Evolutionary conservation across 1,284 basidiomycete genomes (phyloP).

Genomic region (Erythrobasidium hasegawianum): DNA sequence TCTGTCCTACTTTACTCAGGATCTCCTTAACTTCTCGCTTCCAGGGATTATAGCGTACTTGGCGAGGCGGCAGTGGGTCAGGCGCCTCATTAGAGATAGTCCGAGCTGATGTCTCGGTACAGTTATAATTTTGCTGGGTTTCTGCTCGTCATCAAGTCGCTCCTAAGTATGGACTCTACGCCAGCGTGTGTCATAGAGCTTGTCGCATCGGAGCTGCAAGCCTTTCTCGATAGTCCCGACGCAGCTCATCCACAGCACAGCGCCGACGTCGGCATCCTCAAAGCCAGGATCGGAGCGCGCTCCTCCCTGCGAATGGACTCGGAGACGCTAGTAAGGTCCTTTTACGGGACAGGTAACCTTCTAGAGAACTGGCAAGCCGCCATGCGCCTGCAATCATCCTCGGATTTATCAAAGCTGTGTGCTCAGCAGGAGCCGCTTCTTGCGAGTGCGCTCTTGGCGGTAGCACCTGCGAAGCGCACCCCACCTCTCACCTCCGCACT

Average conservation of each 20-base stretch:
- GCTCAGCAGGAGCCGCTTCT: background rate
- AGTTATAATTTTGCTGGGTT: background rate
- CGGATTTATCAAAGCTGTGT: background rate
- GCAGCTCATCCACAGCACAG: background rate
- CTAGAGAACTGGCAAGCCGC: background rate
- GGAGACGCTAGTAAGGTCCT: background rate
- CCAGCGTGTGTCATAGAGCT: background rate
- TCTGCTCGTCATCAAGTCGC: background rate
- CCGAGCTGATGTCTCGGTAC: background rate
- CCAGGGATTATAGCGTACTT: constrained; percentile 51
- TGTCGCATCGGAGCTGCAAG: background rate
- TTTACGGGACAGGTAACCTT: background rate
- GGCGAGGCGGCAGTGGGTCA: background rate
- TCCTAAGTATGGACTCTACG: background rate
- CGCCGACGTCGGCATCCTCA: background rate
- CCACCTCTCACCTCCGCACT: too few relatives aligned
- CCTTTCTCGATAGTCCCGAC: background rate
- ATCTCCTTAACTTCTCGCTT: constrained; percentile 55
- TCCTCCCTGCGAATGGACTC: background rate
- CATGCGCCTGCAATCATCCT: background rate
- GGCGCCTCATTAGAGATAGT: background rate
- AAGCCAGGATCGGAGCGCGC: background rate
- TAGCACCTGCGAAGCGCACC: background rate
- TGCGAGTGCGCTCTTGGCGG: background rate
- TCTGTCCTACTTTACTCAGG: constrained; percentile 55